These are phyloP conservation scores for Epichloe hybrida DNA, from an alignment of 2,329 filamentous ascomycete species.

Conservation along the genomic window DNA sequence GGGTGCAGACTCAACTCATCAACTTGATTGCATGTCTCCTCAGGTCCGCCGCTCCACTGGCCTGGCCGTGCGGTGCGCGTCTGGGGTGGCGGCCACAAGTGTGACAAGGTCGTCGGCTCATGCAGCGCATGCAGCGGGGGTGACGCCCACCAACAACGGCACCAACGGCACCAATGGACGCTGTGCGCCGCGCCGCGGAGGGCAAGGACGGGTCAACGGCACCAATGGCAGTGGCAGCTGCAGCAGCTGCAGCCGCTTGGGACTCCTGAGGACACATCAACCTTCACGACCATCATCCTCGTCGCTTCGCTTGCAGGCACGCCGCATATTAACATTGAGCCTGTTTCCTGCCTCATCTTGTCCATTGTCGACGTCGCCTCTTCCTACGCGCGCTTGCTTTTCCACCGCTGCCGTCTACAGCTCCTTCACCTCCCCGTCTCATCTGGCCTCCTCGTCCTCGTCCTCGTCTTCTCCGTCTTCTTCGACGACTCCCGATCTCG, in stretches of 20 bases:
- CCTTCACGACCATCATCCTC: constrained; percentile 4
- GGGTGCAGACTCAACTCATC: too few species aligned
- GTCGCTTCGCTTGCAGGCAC: not conserved
- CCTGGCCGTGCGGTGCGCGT: constrained; percentile 11
- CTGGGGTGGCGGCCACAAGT: not conserved
- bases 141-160: not conserved
- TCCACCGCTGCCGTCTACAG: not conserved
- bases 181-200: too few species aligned
- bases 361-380: not conserved
- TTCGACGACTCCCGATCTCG: constrained; percentile 3
- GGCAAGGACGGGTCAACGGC: too few species aligned
- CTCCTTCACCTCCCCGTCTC: not conserved
- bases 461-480: constrained; percentile 1
- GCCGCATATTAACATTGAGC: not conserved
- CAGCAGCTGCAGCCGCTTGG: constrained; percentile 2
- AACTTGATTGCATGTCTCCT: constrained; percentile 15
- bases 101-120: not conserved
- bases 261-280: constrained; percentile 8
- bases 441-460: not conserved
- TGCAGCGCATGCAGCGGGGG: too few species aligned
- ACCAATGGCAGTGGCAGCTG: too few species aligned
- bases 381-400: constrained; percentile 3
- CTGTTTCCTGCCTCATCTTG: not conserved
- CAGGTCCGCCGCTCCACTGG: constrained; percentile 19
- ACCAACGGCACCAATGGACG: not conserved